These are phyloP conservation scores for Epichloe aotearoae DNA, from an alignment of 2,329 filamentous ascomycete genomes.

Conservation along the genomic window DNA sequence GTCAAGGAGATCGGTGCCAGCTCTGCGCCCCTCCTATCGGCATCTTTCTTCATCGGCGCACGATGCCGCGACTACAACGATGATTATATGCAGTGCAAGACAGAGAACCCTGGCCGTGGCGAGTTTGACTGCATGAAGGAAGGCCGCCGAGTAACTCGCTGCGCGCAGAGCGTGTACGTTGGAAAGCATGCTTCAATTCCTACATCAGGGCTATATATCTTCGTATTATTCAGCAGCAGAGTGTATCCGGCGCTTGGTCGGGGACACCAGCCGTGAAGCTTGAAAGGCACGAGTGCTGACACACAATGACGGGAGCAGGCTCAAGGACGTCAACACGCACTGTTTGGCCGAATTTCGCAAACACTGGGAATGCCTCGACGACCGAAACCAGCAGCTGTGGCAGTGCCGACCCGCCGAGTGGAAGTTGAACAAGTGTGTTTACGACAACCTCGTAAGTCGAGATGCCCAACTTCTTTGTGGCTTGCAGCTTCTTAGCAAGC, in stretches of 20 bases:
- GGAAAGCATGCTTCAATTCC: not conserved
- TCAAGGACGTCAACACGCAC: constrained; percentile 92
- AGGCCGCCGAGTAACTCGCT: constrained; percentile 90
- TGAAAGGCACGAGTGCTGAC: constrained; percentile 2
- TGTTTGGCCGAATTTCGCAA: constrained; percentile 82
- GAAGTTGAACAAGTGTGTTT: constrained; percentile 89
- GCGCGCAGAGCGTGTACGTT: constrained; percentile 88
- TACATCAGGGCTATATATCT: not conserved
- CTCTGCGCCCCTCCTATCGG: constrained; percentile 82
- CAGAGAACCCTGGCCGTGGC: constrained; percentile 75
- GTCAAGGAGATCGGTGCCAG: constrained; percentile 89
- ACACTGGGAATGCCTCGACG: constrained; percentile 92
- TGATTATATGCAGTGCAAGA: constrained; percentile 99
- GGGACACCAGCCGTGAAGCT: not conserved
- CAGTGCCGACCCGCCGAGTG: constrained; percentile 83
- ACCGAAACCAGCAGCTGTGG: constrained; percentile 97
- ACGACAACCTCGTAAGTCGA: constrained; percentile 73
- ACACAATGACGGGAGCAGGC: constrained; percentile 31
- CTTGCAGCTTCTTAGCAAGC: not conserved
- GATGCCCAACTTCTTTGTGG: not conserved
- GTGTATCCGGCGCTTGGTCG: no score
- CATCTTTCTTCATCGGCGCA: constrained; percentile 92
- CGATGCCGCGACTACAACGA: constrained; percentile 94
- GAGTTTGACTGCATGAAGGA: constrained; percentile 95
- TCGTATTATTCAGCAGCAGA: not conserved